Evolutionary conservation across 345 rosid species (phyloP), one percentile per base, ranked within the genome.

Genomic region (Eutrema heterophyllum): DNA sequence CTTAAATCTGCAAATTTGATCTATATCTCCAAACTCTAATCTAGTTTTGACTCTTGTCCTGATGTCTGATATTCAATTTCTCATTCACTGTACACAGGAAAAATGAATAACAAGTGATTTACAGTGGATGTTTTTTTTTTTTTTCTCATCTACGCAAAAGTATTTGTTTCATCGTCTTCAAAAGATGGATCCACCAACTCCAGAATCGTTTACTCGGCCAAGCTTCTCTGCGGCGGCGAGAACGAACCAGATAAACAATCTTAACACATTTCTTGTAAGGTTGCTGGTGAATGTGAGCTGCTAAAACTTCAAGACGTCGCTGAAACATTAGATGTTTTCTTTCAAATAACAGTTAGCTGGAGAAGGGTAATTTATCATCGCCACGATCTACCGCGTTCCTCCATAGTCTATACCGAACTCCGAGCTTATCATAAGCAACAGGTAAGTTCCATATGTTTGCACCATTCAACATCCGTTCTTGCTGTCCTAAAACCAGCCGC

Each of bases 371-470:
- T 67, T 80, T 87, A 75, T 84, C 84, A 48, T 74, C 85, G 39
- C 97, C 97, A 45, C 73, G 68, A 24, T 92, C 93, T 58, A 88
- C 83, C 0, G 89, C 92, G 10, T 85, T 83, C 67, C 99, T 88
- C 99, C 99, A 92, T 41, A 82, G 50, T 81, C 97, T 86, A 78
- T 95, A 95, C 64, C 99, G 85, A 67, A 95, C 97, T 75, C 97
- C 99, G 6, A 95, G 85, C 81, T 95, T 95, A 56, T 95, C 99
- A n/a, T 95, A 89, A 7, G 89, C 70, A 62, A 95, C 99, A 0
- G 99, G 97, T 71, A 71, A 83, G 70, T 95, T 95, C 97, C 97
- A 95, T 29, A 95, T 76, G 38, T 95, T 92, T 36, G 87, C 97
- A 5, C 97, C 97, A 26, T 80, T 95, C 45, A 86, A 44, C 97